Conservation (phyloP, 2,329 filamentous ascomycete genomes). For the Ophiocordyceps unilateralis region DNA sequence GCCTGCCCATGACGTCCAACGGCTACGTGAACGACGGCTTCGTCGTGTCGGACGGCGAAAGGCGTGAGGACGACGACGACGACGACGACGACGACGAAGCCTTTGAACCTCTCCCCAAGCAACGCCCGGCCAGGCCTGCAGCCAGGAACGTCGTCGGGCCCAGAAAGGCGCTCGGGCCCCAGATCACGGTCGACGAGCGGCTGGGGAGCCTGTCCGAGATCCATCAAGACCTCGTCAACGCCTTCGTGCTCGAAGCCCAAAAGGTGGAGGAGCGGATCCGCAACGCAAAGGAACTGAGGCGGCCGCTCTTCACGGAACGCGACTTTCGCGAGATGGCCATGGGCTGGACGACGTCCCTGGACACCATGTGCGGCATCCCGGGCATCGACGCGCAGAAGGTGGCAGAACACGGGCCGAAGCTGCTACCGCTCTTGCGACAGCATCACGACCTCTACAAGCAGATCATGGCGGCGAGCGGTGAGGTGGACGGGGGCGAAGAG, state of each 20-base stretch:
- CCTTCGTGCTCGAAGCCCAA: constrained; percentile 48
- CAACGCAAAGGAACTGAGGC: constrained; percentile 36
- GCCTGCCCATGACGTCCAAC: constrained; percentile 22
- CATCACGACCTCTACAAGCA: constrained; percentile 29
- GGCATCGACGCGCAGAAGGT: constrained; percentile 48
- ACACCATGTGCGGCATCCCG: constrained; percentile 45
- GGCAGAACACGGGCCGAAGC: constrained; percentile 37
- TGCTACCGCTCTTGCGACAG: constrained; percentile 39
- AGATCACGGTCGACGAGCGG: constrained; percentile 38
- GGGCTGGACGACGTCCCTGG: constrained; percentile 42
- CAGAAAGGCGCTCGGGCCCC: constrained; percentile 40
- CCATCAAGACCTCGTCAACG: constrained; percentile 44
- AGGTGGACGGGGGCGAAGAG: constrained; percentile 14
- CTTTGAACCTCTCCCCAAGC: constrained; percentile 26
- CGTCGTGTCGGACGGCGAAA: constrained; percentile 23
- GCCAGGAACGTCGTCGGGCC: constrained; percentile 21
- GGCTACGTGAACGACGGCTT: constrained; percentile 34
- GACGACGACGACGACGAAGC: constrained; percentile 15
- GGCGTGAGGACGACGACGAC: constrained; percentile 16
- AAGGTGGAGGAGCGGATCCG: constrained; percentile 42
- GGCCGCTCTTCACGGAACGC: constrained; percentile 48
- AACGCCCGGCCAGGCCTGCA: constrained; percentile 18
- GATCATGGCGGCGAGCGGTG: constrained; percentile 23
- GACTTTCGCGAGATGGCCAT: constrained; percentile 60
- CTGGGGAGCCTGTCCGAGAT: constrained; percentile 37